Base-by-base conservation (phyloP, 306 rosid species). In the Crotalaria pallida region DNA sequence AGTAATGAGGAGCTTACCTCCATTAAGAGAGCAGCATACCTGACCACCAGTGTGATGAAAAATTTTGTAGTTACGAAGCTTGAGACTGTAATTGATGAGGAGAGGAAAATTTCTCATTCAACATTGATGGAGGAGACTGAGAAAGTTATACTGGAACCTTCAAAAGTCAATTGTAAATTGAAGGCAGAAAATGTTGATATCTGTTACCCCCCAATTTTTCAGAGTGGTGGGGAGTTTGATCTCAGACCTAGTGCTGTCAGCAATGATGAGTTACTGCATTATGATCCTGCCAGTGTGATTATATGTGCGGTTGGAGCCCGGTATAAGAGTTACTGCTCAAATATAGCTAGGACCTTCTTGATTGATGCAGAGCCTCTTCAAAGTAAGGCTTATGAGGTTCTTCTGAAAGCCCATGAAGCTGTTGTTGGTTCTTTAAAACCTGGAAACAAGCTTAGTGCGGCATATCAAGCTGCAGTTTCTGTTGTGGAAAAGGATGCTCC, bases 221-320 rank as follows among this genome's bases (percentile, higher is more conserved):
- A 93, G 79, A 93, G 98, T 52, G 98, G 98, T 12, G 98, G 94
- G 12, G 86, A 79, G 67, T 93, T 85, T 84, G 98, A 93, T 84
- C 97, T 93, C 73, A 85, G 83, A 59, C 98, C 98, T 15, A 89
- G 97, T 79, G 98, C 98, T 79, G 92, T 90, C 68, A 93, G 97
- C 81, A 88, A 87, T n/a, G 98, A 90, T 40, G 97, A 90, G 36
- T 70, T 75, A 59, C 94, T 93, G 56, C 76, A 93, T 75, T 93
- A 90, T 67, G 97, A 93, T 43, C 81, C 92, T 68, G 88, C 92
- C 6, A 90, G 96, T 67, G 97, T 88, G 66, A 93, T 93, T 56
- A 84, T 93, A 69, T 93, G 98, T 80, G 97, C 96, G 4, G 77
- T 93, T 38, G 98, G 98, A 40, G 89, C 96, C 18, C 92, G 97